Base-by-base conservation (phyloP, 768 basidiomycete species). In the Boletus reticuloceps region DNA sequence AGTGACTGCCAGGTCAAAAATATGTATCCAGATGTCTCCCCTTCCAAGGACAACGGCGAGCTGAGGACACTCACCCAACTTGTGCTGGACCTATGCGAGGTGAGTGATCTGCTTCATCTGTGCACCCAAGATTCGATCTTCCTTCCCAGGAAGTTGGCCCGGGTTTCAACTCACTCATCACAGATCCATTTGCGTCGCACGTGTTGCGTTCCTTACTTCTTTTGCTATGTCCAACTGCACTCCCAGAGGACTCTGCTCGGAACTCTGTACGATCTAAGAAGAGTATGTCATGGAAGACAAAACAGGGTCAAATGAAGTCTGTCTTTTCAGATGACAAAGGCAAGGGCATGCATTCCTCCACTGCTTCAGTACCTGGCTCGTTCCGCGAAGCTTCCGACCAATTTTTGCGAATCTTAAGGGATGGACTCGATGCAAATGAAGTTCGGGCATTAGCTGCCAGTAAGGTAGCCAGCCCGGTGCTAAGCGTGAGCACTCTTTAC, bases 141-240 rank as follows among this genome's bases (percentile, higher is more conserved):
- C 8, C 45, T 43, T 13, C 37, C 4, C 53, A 94, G 88, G 93
- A 95, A 79, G 64, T 98, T 34, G 63, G 84, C 1, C 84, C 87
- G 0, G 69, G 72, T 5, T 75, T 95, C 34, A 70, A 83, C 0
- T 74, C 77, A 9, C 80, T 95, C 42, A 73, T 96, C 39, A 84
- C 87, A 75, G 86, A 96, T 63, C 86, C 89, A 32, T 96, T 94
- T 64, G 94, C 89, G 36, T 95, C 96, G 1, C 96, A 98, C 61
- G 91, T 94, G 41, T 60, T 96, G 44, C 87, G 95, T 37, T 83
- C 88, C 22, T 72, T 98, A 3, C 79, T 98, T 14, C 66, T 88
- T 6, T 77, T 97, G 41, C 76, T 97, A n/a, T 85, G 83, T 14
- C 89, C 91, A 0, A 72, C 76, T 29, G 64, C 82, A 3, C 76